phyloP scores from a whole-genome alignment of 306 rosid species.

The Vigna reflexopilosa region DNA sequence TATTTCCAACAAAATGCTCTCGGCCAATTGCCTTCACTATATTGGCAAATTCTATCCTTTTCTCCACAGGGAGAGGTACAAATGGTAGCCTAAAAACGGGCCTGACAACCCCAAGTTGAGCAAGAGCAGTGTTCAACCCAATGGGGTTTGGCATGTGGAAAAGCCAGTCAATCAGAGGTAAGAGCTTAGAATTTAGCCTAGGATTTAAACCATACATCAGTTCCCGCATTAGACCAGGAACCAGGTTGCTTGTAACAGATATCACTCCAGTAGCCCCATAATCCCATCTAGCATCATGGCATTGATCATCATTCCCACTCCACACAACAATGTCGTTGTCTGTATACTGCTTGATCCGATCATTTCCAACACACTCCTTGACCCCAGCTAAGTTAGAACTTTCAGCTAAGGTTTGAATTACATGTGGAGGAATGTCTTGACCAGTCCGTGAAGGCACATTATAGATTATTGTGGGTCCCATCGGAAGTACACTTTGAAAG shows the following conservation, averaged over 20 bases:
- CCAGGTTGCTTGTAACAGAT: conserved; percentile 86
- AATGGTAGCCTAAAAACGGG: conserved; percentile 95
- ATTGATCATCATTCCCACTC: conserved; percentile 96
- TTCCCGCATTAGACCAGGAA: conserved; percentile 83
- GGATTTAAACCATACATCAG: conserved; percentile 82
- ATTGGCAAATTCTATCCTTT: conserved; percentile 75
- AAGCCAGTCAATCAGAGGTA: conserved; percentile 87
- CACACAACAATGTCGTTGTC: conserved; percentile 71
- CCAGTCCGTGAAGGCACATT: conserved; percentile 95
- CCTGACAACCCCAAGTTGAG: conserved; percentile 93
- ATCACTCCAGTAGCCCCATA: conserved; percentile 93
- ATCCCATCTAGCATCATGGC: conserved; percentile 94
- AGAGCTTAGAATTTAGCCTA: conserved; percentile 63
- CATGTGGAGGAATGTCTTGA: conserved; percentile 92
- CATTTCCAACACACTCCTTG: conserved; percentile 92
- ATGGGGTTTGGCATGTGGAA: conserved; percentile 92
- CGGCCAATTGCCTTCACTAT: conserved; percentile 82
- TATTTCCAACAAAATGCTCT: conserved; percentile 81
- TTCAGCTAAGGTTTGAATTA: conserved; percentile 62
- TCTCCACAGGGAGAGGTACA: conserved; percentile 80
- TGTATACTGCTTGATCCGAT: conserved; percentile 71
- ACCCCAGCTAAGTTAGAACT: conserved; percentile 83
- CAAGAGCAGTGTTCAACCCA: conserved; percentile 89
- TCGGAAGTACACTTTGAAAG: conserved; percentile 73
- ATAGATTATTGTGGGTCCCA: conserved; percentile 93